Evolutionary conservation across 768 basidiomycete genomes (phyloP).

Genomic region (Lentinula guzmanii): DNA sequence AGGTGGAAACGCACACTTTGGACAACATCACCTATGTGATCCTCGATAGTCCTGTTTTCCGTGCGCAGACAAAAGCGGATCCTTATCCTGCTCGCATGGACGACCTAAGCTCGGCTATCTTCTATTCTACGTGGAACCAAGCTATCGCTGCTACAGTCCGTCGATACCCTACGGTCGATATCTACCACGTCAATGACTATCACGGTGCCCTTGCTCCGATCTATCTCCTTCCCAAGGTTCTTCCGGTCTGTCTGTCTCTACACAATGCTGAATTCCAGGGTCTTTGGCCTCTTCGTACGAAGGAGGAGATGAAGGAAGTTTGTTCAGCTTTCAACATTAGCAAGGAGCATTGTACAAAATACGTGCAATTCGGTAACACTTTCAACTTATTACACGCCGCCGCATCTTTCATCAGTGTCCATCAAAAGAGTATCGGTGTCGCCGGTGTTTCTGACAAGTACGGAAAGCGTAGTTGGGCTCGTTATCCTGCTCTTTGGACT

Average conservation of each 20-base stretch:
- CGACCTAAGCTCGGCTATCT: slow-evolving; percentile 92
- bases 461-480: slow-evolving; percentile 94
- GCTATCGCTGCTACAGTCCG: slow-evolving; percentile 91
- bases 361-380: slow-evolving; percentile 97
- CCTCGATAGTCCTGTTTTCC: slow-evolving; percentile 93
- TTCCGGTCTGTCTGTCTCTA: slow-evolving; percentile 86
- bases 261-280: slow-evolving; percentile 99
- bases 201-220: slow-evolving; percentile 90
- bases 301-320: slow-evolving; percentile 98
- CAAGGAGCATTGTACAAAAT: slow-evolving; percentile 95
- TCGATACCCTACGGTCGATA: slow-evolving; percentile 80
- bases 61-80: slow-evolving; percentile 92
- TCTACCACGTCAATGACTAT: slow-evolving; percentile 96
- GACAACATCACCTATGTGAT: slow-evolving; percentile 97
- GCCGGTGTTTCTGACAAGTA: slow-evolving; percentile 98
- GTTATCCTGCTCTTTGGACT: slow-evolving; percentile 95
- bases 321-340: slow-evolving; percentile 97
- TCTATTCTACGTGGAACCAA: slow-evolving; percentile 98
- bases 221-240: slow-evolving; percentile 86
- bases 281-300: slow-evolving; percentile 92
- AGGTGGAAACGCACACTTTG: slow-evolving; percentile 88
- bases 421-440: slow-evolving; percentile 93
- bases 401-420: slow-evolving; percentile 86
- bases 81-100: slow-evolving; percentile 98
- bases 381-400: slow-evolving; percentile 94